Evolutionary conservation across 106 monocot genomes (phyloP), one percentile per base, ranked within the genome.

Genomic region (Dactylorhiza incarnata): DNA sequence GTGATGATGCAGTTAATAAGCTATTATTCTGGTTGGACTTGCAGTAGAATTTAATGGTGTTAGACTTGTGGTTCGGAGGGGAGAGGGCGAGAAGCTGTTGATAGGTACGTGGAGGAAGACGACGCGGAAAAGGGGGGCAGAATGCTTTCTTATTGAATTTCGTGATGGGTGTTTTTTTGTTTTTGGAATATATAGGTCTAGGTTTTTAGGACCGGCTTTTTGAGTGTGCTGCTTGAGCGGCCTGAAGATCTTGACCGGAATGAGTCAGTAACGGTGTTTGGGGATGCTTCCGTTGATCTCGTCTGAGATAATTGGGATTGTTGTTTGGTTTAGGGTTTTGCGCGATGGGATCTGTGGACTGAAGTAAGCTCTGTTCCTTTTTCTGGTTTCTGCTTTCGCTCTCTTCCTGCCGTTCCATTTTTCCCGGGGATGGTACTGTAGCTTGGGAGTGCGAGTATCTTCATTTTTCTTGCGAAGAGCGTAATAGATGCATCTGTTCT

Each of bases 121-220:
- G 69, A 69, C 69, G 45, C 14, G 69, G 69, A 69, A 69, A 69
- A 69, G 45, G 45, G 45, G 69, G 45, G 45, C 44, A 69, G 69
- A 5, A 45, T 69, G n/a, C 45, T 69, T 45, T n/a, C n/a, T n/a
- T 69, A 26, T 65, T 65, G 65, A 65, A 65, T 25, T 29, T n/a
- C n/a, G n/a, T n/a, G n/a, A n/a, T n/a, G n/a, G 65, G 65, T 65
- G 12, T 65, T 65, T 26, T 25, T 65, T 65, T 65, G 26, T 23
- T 65, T 65, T 25, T 65, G 45, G 69, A 45, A 45, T 43, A 69
- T 23, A 23, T 66, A 16, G 58, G 25, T 45, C 45, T 68, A 68
- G 45, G 16, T 23, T 46, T 13, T 24, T 69, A 69, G 69, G 69
- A 45, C 45, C 24, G 69, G 45, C 69, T 44, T 69, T 45, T 65